These are phyloP conservation scores for Hawksworthiomyces lignivorus DNA, from an alignment of 2,329 filamentous ascomycete genomes.

Conservation along the genomic window DNA sequence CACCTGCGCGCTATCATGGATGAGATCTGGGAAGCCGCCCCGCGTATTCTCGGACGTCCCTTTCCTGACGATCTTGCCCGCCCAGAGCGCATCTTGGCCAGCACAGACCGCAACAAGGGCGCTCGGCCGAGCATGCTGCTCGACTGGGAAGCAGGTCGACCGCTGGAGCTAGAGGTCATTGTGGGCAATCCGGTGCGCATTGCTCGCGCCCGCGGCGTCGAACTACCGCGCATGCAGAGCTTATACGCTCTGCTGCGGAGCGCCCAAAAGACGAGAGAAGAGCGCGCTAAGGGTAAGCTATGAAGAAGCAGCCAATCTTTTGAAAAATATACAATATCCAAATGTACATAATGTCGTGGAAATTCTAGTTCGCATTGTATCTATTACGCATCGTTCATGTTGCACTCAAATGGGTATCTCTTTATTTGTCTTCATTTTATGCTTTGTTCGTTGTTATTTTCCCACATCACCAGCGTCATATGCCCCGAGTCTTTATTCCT, in stretches of 20 bases:
- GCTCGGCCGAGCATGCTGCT: slow-evolving; percentile 60
- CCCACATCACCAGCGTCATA: too few relatives aligned
- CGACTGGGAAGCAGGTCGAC: slow-evolving; percentile 60
- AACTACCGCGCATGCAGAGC: slow-evolving; percentile 59
- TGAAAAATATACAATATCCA: too few relatives aligned
- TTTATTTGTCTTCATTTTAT: too few relatives aligned
- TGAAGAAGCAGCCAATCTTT: too few relatives aligned
- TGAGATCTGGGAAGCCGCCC: slow-evolving; percentile 59
- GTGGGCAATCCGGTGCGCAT: slow-evolving; percentile 63
- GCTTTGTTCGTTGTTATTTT: too few relatives aligned
- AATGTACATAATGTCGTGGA: too few relatives aligned
- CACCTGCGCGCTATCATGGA: slow-evolving; percentile 62
- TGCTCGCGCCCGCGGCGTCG: slow-evolving; percentile 52
- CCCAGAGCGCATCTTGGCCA: slow-evolving; percentile 54
- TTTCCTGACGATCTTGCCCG: slow-evolving; percentile 54
- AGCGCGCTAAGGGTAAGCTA: slow-evolving; percentile 25
- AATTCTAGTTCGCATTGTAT: too few relatives aligned
- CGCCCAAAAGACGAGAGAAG: slow-evolving; percentile 45
- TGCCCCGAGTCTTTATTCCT: too few relatives aligned
- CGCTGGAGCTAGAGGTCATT: slow-evolving; percentile 66
- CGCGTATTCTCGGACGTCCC: slow-evolving; percentile 52
- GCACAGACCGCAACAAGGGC: slow-evolving; percentile 56
- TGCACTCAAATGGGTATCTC: too few relatives aligned
- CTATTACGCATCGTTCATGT: too few relatives aligned
- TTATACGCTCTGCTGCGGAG: slow-evolving; percentile 59